Base-by-base conservation (phyloP, 148 eudicot species). In the Dysphania ambrosioides region DNA sequence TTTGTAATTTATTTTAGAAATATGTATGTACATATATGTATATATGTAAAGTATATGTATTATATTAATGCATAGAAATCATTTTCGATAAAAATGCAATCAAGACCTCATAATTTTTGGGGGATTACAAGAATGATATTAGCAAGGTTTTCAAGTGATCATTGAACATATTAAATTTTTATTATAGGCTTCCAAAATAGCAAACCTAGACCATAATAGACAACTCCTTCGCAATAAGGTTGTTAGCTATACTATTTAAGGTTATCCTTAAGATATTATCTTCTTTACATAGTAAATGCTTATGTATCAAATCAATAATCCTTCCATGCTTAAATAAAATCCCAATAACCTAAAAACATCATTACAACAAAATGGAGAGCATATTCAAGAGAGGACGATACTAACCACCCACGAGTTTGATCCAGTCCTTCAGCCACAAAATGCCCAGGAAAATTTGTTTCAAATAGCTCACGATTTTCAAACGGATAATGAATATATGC, bases 341-440 rank as follows among this genome's bases (percentile, higher is more conserved):
- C 40, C 40, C 3, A 36, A 36, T 36, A 0, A 47, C 58, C 58
- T 19, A 53, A 6, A 53, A 5, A 0, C 26, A 53, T 5, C 58
- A 19, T n/a, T 8, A 53, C 26, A 53, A 8, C 8, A n/a, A 0
- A 53, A n/a, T 6, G 26, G 58, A 53, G 58, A 1, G n/a, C n/a
- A n/a, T n/a, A n/a, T n/a, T n/a, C n/a, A 3, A 36, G 44, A 72
- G 42, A 71, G 49, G 30, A 78, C 51, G 62, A 78, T 60, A 83
- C 89, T 80, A 35, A 91, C 99, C 99, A 95, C 77, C 97, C 96
- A 72, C 97, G 97, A 74, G 99, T 95, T 79, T 95, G 99, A 81
- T 95, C 99, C 73, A 95, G 83, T 21, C 99, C 99, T 88, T 95
- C 97, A 72, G 99, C 99, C 82, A 95, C 97, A 79, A 95, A 95